Percentiles rank a stretch among this genome's conserved stretches.
Evolutionary conservation across 352 stramenopile species (phyloP).

Genomic region (Phytopythium vexans): DNA sequence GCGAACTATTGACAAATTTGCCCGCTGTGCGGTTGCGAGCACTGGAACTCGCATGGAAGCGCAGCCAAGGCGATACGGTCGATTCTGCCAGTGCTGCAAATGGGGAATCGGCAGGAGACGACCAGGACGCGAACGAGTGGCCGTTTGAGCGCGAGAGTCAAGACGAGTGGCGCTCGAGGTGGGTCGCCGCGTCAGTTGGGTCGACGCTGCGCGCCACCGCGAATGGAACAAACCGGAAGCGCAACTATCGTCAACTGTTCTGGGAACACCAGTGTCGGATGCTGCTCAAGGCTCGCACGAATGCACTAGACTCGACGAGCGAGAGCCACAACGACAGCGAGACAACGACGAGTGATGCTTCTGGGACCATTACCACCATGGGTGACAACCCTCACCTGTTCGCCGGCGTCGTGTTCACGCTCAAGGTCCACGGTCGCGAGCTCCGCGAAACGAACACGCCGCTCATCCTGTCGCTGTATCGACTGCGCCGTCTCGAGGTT

Average conservation of each 20-base stretch:
- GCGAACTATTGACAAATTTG: slow-evolving; percentile 38
- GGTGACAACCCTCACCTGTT: slow-evolving; percentile 27
- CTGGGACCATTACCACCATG: not conserved
- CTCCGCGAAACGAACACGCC: slow-evolving; percentile 44
- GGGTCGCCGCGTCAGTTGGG: slow-evolving; percentile 7
- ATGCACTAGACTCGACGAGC: slow-evolving; percentile 1
- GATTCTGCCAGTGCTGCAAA: slow-evolving; percentile 7
- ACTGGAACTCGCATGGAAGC: slow-evolving; percentile 43
- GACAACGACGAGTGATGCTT: not conserved
- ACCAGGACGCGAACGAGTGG: slow-evolving; percentile 19
- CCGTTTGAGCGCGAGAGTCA: slow-evolving; percentile 39
- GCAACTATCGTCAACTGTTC: slow-evolving; percentile 40
- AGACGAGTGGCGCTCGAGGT: slow-evolving; percentile 18
- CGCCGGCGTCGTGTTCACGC: slow-evolving; percentile 43
- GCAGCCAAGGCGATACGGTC: slow-evolving; percentile 5
- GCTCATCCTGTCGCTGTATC: slow-evolving; percentile 35
- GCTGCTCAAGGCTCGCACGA: slow-evolving; percentile 31
- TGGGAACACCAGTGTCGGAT: slow-evolving; percentile 61
- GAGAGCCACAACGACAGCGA: not conserved
- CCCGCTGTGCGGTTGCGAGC: slow-evolving; percentile 37
- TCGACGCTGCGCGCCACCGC: slow-evolving; percentile 13
- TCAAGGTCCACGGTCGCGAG: slow-evolving; percentile 66
- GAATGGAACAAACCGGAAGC: slow-evolving; percentile 16
- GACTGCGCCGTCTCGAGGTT: slow-evolving; percentile 56
- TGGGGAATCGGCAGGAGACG: not conserved